These are phyloP conservation scores for Eleusine indica DNA, from an alignment of 176 grass and related monocot genomes.

Conservation along the genomic window DNA sequence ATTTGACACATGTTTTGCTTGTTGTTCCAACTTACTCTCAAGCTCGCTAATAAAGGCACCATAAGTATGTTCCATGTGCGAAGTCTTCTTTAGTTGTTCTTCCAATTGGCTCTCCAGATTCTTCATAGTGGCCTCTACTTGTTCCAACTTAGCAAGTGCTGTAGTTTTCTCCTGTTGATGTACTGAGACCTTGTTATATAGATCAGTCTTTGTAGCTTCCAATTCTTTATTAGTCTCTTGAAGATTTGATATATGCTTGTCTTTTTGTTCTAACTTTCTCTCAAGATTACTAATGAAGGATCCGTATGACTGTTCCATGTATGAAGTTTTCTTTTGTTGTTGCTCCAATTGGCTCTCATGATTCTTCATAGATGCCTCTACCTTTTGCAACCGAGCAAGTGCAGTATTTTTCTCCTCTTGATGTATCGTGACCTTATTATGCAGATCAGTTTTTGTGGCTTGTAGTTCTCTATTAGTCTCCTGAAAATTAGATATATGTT, in stretches of 20 bases:
- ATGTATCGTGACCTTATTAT: slow-evolving; percentile 28
- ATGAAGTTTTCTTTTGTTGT: slow-evolving; percentile 38
- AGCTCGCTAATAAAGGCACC: too few relatives aligned
- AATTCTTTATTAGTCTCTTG: slow-evolving; percentile 40
- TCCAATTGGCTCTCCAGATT: slow-evolving; percentile 48
- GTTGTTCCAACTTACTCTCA: slow-evolving; percentile 36
- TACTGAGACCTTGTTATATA: slow-evolving; percentile 41
- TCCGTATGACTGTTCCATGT: slow-evolving; percentile 13
- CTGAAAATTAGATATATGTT: slow-evolving; percentile 52
- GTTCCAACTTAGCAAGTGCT: slow-evolving; percentile 36
- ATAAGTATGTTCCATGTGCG: slow-evolving; percentile 3
- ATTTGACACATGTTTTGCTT: slow-evolving; percentile 49
- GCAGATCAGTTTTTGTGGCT: slow-evolving; percentile 35
- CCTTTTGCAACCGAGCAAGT: slow-evolving; percentile 22
- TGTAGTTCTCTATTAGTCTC: slow-evolving; percentile 40
- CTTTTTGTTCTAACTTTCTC: slow-evolving; percentile 55
- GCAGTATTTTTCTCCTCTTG: slow-evolving; percentile 26
- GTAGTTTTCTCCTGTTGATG: slow-evolving; percentile 42
- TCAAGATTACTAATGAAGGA: slow-evolving; percentile 19
- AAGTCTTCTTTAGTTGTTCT: slow-evolving; percentile 12
- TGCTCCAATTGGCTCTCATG: slow-evolving; percentile 47
- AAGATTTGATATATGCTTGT: slow-evolving; percentile 49
- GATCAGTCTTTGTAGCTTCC: slow-evolving; percentile 31
- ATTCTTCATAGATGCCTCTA: slow-evolving; percentile 50
- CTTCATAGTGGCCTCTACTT: slow-evolving; percentile 31